phyloP scores from a whole-genome alignment of 1,139 yeast genomes.

The Geotrichum restrictum region DNA sequence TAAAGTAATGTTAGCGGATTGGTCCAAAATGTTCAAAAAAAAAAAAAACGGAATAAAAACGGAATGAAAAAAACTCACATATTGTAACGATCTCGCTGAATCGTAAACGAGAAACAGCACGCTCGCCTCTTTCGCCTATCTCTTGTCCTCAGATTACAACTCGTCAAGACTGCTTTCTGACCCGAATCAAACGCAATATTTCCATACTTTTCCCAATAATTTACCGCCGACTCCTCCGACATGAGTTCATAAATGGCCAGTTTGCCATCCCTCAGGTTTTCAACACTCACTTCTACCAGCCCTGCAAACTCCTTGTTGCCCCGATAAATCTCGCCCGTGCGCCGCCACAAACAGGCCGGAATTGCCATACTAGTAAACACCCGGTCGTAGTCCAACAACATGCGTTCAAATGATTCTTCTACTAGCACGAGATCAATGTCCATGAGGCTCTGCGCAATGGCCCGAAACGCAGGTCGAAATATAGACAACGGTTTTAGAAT shows the following conservation, averaged over 20 bases:
- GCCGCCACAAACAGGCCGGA: conserved; percentile 95
- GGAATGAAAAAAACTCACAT: conserved; percentile 43
- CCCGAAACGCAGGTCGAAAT: conserved; percentile 90
- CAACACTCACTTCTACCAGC: conserved; percentile 85
- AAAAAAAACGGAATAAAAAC: too few relatives aligned
- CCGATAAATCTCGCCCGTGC: conserved; percentile 93
- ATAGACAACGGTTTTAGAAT: conserved; percentile 80
- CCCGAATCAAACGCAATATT: conserved; percentile 95
- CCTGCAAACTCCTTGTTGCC: conserved; percentile 97
- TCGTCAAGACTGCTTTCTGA: conserved; percentile 89
- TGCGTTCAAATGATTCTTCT: conserved; percentile 90
- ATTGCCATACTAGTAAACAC: conserved; percentile 97
- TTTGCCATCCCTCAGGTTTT: conserved; percentile 87
- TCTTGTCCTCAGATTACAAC: conserved; percentile 79
- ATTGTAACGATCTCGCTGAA: conserved; percentile 85
- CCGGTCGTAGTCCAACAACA: conserved; percentile 88
- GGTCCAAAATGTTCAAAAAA: neutral
- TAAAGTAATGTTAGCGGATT: conserved; percentile 2
- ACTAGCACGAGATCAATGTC: conserved; percentile 90
- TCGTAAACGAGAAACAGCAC: conserved; percentile 93
- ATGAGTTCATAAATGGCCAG: conserved; percentile 88
- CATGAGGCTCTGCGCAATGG: conserved; percentile 83
- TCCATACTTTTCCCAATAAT: conserved; percentile 96
- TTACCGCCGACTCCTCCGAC: conserved; percentile 97
- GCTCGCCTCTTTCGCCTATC: conserved; percentile 79